Evolutionary conservation across 1,284 basidiomycete genomes (phyloP).

Genomic region (Fomes fomentarius): DNA sequence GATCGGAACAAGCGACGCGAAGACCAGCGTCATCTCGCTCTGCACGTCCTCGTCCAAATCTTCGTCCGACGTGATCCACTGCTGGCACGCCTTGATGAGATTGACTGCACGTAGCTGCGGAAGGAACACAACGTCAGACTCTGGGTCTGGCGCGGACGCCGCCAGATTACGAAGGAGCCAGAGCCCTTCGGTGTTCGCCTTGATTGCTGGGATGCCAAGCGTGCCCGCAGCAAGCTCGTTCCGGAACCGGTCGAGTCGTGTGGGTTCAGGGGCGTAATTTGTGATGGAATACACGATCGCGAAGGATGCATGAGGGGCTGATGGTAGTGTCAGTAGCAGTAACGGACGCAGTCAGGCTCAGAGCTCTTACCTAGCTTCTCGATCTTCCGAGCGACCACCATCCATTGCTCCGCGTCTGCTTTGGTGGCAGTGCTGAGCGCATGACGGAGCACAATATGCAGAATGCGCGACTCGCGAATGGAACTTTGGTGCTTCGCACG

Average conservation of each 20-base stretch:
- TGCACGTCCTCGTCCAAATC: constrained; percentile 78
- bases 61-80: constrained; percentile 83
- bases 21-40: constrained; percentile 75
- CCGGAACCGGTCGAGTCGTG: constrained; percentile 79
- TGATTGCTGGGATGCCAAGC: constrained; percentile 65
- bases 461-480: constrained; percentile 56
- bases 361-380: constrained; percentile 58
- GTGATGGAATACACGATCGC: constrained; percentile 70
- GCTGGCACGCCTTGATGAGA: constrained; percentile 84
- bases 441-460: constrained; percentile 63
- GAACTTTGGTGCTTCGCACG: constrained; percentile 46
- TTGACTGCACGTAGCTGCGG: constrained; percentile 89
- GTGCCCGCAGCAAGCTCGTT: constrained; percentile 89
- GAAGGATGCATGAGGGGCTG: constrained; percentile 71
- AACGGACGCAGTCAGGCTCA: neutral
- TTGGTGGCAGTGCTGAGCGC: constrained; percentile 62
- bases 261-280: constrained; percentile 66
- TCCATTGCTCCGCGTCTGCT: constrained; percentile 78
- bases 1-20: constrained; percentile 82
- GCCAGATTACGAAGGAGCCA: constrained; percentile 72
- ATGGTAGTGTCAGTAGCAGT: neutral
- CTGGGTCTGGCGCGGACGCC: constrained; percentile 76
- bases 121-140: constrained; percentile 85
- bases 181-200: constrained; percentile 73
- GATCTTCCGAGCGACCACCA: constrained; percentile 63